Percentiles rank a stretch among this genome's conserved stretches.
Evolutionary conservation across 257 asterid genomes (phyloP).

Genomic region (Petunia secreta): DNA sequence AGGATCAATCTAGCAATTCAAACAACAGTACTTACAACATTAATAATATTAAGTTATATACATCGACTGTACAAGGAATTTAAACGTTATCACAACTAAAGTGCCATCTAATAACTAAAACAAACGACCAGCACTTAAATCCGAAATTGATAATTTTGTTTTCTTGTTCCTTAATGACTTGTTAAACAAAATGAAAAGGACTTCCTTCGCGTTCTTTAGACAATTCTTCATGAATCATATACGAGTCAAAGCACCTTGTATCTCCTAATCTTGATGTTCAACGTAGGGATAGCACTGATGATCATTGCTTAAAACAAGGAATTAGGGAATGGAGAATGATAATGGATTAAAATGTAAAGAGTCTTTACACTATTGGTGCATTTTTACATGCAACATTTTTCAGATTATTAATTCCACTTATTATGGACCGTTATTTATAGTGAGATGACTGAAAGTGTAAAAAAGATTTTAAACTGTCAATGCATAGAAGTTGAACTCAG

Average conservation of each 20-base stretch:
- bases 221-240: not conserved
- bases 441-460: too few relatives aligned
- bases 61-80: not conserved
- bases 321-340: too few relatives aligned
- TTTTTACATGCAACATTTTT: too few relatives aligned
- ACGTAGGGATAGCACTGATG: not conserved
- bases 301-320: not conserved
- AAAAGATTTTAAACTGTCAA: too few relatives aligned
- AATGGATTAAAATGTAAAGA: too few relatives aligned
- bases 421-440: too few relatives aligned
- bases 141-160: not conserved
- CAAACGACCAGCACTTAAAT: not conserved
- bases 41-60: not conserved
- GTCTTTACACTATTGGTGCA: too few relatives aligned
- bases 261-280: not conserved
- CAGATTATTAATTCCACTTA: too few relatives aligned
- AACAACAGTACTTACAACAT: not conserved
- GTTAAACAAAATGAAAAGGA: not conserved
- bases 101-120: not conserved
- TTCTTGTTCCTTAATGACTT: not conserved
- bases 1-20: constrained; percentile 55
- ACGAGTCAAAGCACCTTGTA: too few relatives aligned
- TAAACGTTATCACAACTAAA: not conserved
- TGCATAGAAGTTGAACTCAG: too few relatives aligned
- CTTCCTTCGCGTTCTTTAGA: not conserved